Evolutionary conservation across 306 rosid species (phyloP), one percentile per base, ranked within the genome.

Genomic region (Cercis canadensis): DNA sequence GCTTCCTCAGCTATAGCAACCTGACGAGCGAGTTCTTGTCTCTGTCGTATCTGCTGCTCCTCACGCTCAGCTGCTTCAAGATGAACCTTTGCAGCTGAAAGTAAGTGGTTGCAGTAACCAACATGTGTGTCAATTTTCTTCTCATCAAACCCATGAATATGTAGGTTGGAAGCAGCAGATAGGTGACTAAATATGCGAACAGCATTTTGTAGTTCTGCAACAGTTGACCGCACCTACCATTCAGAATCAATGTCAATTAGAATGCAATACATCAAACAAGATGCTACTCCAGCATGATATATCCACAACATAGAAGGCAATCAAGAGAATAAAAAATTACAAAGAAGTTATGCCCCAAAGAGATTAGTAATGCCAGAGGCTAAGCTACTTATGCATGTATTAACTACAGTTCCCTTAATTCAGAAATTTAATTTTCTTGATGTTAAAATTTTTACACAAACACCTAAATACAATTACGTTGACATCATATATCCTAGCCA

Each of bases 81-180:
- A 84, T 94, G 97, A 80, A 88, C 88, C 80, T 77, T 87, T 57
- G 97, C 96, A 64, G 97, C 97, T 1, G 87, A 84, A 72, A 91
- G 96, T 47, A 91, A 82, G 76, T 94, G 95, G 84, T 77, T 89
- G 83, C 99, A 95, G 69, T 95, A 95, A 55, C 92, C 96, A 80
- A 95, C 96, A 75, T 95, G 99, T 65, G 99, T 95, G 68, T 95
- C 99, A 66, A 94, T 94, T 76, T 94, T 94, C 85, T 94, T 94
- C 90, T 91, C 97, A 82, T 94, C 99, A 85, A 94, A 94, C 69
- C 99, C 99, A 77, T 95, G 96, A 77, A 95, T 78, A 75, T 95
- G 97, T 67, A 89, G 96, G 89, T 90, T 87, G 82, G 99, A 95
- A 82, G 97, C 97, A 64, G 99, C 97, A 80, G 99, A 95, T 83